Evolutionary conservation across 2,329 filamentous ascomycete species (phyloP).

Genomic region (Alternaria solani): DNA sequence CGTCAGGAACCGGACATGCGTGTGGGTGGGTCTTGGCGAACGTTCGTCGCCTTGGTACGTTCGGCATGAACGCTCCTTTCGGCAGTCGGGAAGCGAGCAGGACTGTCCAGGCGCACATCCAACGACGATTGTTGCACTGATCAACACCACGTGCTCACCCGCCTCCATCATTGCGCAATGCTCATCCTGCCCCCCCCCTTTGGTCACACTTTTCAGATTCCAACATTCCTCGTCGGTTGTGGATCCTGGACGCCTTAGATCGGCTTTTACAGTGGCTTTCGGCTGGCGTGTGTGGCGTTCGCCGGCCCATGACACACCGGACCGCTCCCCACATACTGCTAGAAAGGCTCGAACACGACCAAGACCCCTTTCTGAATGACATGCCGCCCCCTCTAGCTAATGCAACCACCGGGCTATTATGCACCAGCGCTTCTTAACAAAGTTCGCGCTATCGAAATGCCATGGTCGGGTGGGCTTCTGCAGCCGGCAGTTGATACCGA

Average conservation of each 20-base stretch:
- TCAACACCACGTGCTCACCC: neutral
- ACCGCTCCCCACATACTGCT: conserved; percentile 8
- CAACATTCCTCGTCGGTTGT: neutral
- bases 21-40: neutral
- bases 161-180: neutral
- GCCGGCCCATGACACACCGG: conserved; percentile 4
- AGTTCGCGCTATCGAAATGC: conserved; percentile 13
- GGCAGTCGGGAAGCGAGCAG: conserved; percentile 1
- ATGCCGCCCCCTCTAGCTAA: neutral
- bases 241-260: neutral
- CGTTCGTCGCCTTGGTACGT: conserved; percentile 2
- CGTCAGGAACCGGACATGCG: neutral
- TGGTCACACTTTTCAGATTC: neutral
- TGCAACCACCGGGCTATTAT: neutral
- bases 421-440: conserved; percentile 3
- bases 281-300: conserved; percentile 8
- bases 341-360: neutral
- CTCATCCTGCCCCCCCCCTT: neutral
- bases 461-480: conserved; percentile 3
- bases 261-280: neutral
- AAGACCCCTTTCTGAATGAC: conserved; percentile 11
- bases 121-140: neutral
- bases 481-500: conserved; percentile 9
- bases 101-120: neutral
- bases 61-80: conserved; percentile 3